Evolutionary conservation across 352 stramenopile species (phyloP), one percentile per base, ranked within the genome.

Genomic region (Phytophthora pluvialis): DNA sequence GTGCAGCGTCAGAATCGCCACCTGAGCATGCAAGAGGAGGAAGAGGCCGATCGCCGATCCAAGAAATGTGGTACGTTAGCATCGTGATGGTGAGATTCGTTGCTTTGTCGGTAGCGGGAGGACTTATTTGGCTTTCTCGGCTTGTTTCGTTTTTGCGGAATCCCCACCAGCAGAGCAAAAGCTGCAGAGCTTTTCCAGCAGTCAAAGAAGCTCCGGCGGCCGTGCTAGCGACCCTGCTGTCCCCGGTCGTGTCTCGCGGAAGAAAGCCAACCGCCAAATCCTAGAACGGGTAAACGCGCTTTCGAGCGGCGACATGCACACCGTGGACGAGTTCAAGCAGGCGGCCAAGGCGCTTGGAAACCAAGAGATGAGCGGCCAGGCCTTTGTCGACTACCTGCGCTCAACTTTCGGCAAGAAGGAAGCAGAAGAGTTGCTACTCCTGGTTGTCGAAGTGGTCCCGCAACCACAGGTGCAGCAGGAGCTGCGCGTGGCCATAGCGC

Each of bases 201-300:
- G 29, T 40, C 72, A 72, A 62, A 59, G 51, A 51, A 54, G 40
- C 38, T 59, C 54, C 38, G 50, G 18, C 43, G 36, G 52, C 32
- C 60, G 60, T 44, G 40, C 25, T 10, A 64, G 59, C 45, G 68
- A 80, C 51, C 51, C 63, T 21, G 68, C 59, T 11, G 47, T 71
- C 4, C 32, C 53, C 38, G 44, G 52, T 31, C 73, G 73, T 5
- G 21, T 80, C 15, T 82, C 75, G 3, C 72, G 73, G 11, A 93
- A 90, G 60, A 81, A 84, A 55, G 86, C 73, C 38, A 89, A 84
- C 53, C 80, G 82, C 33, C 77, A 90, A 69, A 86, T 93, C 33
- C 48, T 93, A 16, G 78, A 86, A 26, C 72, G 70, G n/a, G 82
- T 93, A 6, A 80, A 88, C 47, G 61, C 72, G 48, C 73, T 89